Conservation (phyloP, 1,139 yeast genomes). For the Debaryomycetaceae sp. region DNA sequence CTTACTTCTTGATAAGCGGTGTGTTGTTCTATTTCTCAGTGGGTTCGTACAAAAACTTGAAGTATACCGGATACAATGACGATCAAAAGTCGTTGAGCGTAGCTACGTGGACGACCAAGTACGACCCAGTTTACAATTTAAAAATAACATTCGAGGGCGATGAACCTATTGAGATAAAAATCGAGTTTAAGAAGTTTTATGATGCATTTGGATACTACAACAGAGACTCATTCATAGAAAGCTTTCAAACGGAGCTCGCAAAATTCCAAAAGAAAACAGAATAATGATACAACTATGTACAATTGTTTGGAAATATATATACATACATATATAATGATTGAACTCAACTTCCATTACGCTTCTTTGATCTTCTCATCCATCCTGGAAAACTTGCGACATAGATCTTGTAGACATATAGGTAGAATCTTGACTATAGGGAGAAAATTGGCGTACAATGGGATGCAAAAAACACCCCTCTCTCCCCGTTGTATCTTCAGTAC, state of each 20-base stretch:
- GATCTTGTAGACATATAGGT: slow-evolving; percentile 47
- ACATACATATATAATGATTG: slow-evolving; percentile 1
- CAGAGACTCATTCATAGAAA: slow-evolving; percentile 31
- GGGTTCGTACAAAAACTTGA: slow-evolving; percentile 48
- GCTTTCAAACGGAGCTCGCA: slow-evolving; percentile 27
- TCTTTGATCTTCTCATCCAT: slow-evolving; percentile 44
- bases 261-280: slow-evolving; percentile 16
- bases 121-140: slow-evolving; percentile 43
- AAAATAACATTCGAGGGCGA: slow-evolving; percentile 22
- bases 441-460: slow-evolving; percentile 60
- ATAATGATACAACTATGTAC: slow-evolving; percentile 1
- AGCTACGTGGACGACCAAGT: slow-evolving; percentile 35
- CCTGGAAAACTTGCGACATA: slow-evolving; percentile 48
- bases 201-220: slow-evolving; percentile 47
- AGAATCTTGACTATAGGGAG: slow-evolving; percentile 50
- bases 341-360: background rate
- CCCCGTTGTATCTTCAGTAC: slow-evolving; percentile 41
- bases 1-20: slow-evolving; percentile 54
- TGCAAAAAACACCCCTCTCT: slow-evolving; percentile 49
- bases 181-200: slow-evolving; percentile 44
- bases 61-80: slow-evolving; percentile 53
- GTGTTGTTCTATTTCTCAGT: slow-evolving; percentile 42
- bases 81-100: slow-evolving; percentile 34
- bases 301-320: background rate
- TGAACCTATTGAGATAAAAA: slow-evolving; percentile 14